These are phyloP conservation scores for Colletotrichum eleusines DNA, from an alignment of 2,329 filamentous ascomycete species.

Conservation along the genomic window DNA sequence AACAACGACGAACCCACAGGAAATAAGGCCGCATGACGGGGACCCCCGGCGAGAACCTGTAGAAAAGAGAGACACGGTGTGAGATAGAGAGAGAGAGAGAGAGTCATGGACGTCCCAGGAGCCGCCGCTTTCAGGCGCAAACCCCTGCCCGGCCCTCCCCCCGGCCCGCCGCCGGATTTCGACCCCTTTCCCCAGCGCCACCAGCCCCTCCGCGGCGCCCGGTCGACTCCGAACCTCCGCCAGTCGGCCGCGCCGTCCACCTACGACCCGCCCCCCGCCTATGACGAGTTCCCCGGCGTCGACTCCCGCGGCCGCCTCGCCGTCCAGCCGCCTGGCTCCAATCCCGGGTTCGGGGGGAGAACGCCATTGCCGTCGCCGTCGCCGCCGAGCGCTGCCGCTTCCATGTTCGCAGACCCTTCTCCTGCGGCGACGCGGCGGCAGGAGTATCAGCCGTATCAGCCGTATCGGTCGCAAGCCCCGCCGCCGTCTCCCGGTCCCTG, in stretches of 20 bases:
- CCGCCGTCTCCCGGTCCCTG: neutral
- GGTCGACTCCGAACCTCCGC: slow-evolving; percentile 38
- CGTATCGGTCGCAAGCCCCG: too few relatives aligned
- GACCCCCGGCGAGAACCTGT: neutral
- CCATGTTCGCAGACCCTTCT: too few relatives aligned
- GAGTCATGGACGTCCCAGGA: slow-evolving; percentile 32
- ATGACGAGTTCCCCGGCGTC: slow-evolving; percentile 35
- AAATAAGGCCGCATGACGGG: neutral
- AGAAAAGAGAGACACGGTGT: neutral
- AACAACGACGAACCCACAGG: neutral
- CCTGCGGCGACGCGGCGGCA: too few relatives aligned
- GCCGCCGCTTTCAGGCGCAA: slow-evolving; percentile 29
- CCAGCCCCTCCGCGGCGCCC: slow-evolving; percentile 26
- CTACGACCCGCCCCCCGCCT: slow-evolving; percentile 27
- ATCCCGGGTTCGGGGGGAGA: neutral
- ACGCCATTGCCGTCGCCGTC: neutral
- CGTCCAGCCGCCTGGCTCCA: neutral
- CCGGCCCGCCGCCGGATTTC: slow-evolving; percentile 34
- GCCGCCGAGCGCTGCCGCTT: too few relatives aligned
- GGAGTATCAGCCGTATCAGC: too few relatives aligned
- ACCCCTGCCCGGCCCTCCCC: slow-evolving; percentile 37
- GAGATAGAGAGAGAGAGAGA: neutral
- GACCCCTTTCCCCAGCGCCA: slow-evolving; percentile 35
- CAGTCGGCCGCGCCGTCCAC: slow-evolving; percentile 13
- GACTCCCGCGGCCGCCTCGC: slow-evolving; percentile 23